Conservation (phyloP, 176 grass and related monocot species). For the Saccharum spontaneum region DNA sequence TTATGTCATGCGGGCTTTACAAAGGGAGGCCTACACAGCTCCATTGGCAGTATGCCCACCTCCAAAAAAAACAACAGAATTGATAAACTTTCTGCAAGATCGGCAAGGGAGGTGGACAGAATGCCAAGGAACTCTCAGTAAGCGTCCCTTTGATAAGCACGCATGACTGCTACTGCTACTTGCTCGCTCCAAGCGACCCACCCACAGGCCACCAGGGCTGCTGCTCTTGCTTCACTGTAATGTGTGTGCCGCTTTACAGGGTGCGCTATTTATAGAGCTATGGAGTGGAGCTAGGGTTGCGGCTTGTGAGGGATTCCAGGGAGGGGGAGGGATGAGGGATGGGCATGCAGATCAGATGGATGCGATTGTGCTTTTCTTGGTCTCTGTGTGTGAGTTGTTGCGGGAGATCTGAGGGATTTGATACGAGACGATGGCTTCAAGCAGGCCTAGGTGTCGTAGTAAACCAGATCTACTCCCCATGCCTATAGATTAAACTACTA, state of each 20-base stretch:
- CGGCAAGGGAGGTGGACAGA: conserved; percentile 65
- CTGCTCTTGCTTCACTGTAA: not conserved
- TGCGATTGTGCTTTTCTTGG: conserved; percentile 45
- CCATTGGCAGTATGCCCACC: conserved; percentile 94
- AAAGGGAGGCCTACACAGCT: conserved; percentile 82
- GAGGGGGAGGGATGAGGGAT: not conserved
- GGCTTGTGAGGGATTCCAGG: not conserved
- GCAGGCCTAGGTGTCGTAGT: conserved; percentile 2
- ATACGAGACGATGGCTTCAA: conserved; percentile 7
- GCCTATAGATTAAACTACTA: not conserved
- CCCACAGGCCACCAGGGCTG: too few relatives aligned
- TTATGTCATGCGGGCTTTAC: conserved; percentile 61
- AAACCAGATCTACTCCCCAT: conserved; percentile 13
- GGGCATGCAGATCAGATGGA: conserved; percentile 37
- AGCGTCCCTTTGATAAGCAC: conserved; percentile 65
- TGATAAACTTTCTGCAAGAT: conserved; percentile 22
- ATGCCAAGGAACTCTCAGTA: conserved; percentile 72
- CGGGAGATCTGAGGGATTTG: conserved; percentile 42
- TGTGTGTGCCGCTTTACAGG: conserved; percentile 1
- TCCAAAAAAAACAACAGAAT: conserved; percentile 13
- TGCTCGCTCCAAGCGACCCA: not conserved
- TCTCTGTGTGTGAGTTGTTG: not conserved
- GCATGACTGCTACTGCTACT: conserved; percentile 30
- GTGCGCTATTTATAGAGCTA: conserved; percentile 50
- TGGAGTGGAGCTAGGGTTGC: conserved; percentile 41